Base-by-base conservation (phyloP, 164 flowering plant species). In the Magnolia sinica region DNA sequence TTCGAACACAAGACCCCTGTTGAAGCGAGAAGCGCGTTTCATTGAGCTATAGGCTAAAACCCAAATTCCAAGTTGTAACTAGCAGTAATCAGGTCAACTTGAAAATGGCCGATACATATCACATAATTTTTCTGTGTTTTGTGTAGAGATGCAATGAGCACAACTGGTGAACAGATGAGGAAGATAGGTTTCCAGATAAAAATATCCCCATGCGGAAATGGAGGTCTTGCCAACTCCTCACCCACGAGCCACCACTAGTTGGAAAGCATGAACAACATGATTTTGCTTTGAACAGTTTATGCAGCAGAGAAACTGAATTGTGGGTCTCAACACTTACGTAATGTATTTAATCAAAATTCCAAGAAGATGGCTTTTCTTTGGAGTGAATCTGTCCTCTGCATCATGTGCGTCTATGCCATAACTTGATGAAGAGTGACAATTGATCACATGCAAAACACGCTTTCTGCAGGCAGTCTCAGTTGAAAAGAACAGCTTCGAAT, bases 311-410 rank as follows among this genome's bases (percentile, higher is more conserved):
- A 9, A 3, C 4, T 24, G 8, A 29, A 10, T 49, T 10, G 49
- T 29, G 49, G 58, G 27, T 70, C 55, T 70, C 22, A 1, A n/a
- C 16, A 65, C 72, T 75, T 75, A 75, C 77, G 10, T 51, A 24
- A 75, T 75, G 45, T 37, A 64, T 13, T 66, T 50, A 45, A 27
- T 68, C 16, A 52, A 24, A 55, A n/a, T 68, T 64, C 64, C 29
- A 8, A 75, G 71, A 31, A 68, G 45, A 68, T 58, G 58, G 2
- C 24, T 72, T 52, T 55, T 68, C 55, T 52, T 67, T 75, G 70
- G 63, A 27, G 64, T 18, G 24, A 66, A 51, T 31, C 20, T 55
- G 45, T 75, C 72, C 45, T 55, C 61, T 8, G 61, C 77, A 20
- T 67, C 61, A 20, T 67, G 49, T 49, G 69, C 51, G 24, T 20